Conservation (phyloP, 768 basidiomycete genomes). For the Leccinum boreale region DNA sequence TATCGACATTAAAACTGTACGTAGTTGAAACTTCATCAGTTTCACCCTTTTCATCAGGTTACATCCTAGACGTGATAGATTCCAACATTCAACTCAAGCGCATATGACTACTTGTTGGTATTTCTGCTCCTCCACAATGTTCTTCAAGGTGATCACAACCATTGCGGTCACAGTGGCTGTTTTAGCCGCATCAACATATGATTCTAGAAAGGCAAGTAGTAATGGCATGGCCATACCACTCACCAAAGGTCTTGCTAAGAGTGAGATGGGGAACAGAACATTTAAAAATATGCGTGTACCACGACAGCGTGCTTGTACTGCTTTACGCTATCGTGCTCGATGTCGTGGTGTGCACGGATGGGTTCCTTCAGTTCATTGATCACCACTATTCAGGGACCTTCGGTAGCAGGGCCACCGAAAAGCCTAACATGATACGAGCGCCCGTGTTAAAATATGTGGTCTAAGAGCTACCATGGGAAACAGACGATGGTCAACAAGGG, state of each 20-base stretch:
- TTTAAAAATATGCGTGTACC: slow-evolving; percentile 42
- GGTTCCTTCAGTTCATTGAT: slow-evolving; percentile 94
- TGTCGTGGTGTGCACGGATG: slow-evolving; percentile 98
- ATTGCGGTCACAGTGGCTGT: too few species aligned
- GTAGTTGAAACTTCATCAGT: too few species aligned
- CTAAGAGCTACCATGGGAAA: slow-evolving; percentile 25
- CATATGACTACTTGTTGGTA: too few species aligned
- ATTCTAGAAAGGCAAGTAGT: too few species aligned
- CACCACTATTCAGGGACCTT: slow-evolving; percentile 97
- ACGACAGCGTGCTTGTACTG: slow-evolving; percentile 96
- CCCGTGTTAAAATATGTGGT: slow-evolving; percentile 95
- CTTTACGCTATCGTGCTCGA: slow-evolving; percentile 93
- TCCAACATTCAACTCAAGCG: too few species aligned
- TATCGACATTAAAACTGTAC: too few species aligned
- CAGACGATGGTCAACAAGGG: neutral
- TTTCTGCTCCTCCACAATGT: too few species aligned
- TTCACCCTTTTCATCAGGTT: too few species aligned
- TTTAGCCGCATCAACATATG: too few species aligned
- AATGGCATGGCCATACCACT: too few species aligned
- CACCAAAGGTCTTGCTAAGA: neutral
- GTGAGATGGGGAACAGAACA: neutral
- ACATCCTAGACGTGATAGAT: too few species aligned
- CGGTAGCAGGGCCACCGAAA: slow-evolving; percentile 95
- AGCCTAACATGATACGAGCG: slow-evolving; percentile 88
- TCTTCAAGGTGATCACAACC: too few species aligned